Percentiles rank a stretch among this genome's conserved stretches.
phyloP scores from a whole-genome alignment of 352 stramenopile genomes.

The Pythium phragmiticola region DNA sequence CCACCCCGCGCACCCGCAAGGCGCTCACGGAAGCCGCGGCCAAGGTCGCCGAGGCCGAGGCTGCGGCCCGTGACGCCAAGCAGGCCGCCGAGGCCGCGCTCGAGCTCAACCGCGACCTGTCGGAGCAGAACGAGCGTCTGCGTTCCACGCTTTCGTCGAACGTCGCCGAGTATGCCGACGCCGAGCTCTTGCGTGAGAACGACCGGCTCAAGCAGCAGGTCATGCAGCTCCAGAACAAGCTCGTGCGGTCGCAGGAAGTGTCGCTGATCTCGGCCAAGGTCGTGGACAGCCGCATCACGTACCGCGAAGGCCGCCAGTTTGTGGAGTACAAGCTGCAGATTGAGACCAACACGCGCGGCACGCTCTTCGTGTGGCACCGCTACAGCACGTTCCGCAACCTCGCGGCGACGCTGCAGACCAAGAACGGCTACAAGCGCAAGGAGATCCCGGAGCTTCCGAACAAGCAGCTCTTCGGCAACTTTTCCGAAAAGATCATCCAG shows the following conservation, averaged over 20 bases:
- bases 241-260: slow-evolving; percentile 38
- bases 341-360: slow-evolving; percentile 41
- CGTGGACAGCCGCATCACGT: slow-evolving; percentile 38
- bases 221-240: slow-evolving; percentile 38
- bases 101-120: slow-evolving; percentile 35
- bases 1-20: slow-evolving; percentile 61
- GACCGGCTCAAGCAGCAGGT: slow-evolving; percentile 38
- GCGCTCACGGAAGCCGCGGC: slow-evolving; percentile 66
- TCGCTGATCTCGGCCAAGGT: slow-evolving; percentile 36
- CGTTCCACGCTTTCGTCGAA: slow-evolving; percentile 34
- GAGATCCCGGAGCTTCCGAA: slow-evolving; percentile 46
- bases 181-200: slow-evolving; percentile 35
- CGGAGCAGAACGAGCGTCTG: slow-evolving; percentile 34
- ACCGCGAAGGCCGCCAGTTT: slow-evolving; percentile 38
- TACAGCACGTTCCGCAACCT: slow-evolving; percentile 51
- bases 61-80: slow-evolving; percentile 71
- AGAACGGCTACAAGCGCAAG: slow-evolving; percentile 39
- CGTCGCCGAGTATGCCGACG: slow-evolving; percentile 35
- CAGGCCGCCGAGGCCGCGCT: slow-evolving; percentile 32
- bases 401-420: slow-evolving; percentile 37
- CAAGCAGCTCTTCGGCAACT: slow-evolving; percentile 44
- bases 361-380: slow-evolving; percentile 47
- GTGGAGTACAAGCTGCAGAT: slow-evolving; percentile 58
- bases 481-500: slow-evolving; percentile 41
- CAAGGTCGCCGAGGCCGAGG: slow-evolving; percentile 74